Conservation (phyloP, 2,329 filamentous ascomycete species). For the Trichoderma brevicompactum region DNA sequence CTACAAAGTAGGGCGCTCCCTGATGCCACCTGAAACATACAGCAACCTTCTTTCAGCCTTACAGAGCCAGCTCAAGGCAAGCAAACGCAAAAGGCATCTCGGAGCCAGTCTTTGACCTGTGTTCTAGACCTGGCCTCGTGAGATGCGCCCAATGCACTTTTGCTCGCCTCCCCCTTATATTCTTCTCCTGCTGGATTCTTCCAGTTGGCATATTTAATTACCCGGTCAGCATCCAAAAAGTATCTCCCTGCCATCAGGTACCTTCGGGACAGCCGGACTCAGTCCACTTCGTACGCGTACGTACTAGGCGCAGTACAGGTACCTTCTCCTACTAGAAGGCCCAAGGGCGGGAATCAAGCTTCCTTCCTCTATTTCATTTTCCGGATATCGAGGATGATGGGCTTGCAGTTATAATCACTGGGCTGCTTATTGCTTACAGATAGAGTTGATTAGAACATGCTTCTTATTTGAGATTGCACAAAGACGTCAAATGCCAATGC, state of each 20-base stretch:
- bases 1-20: neutral
- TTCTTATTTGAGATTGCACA: neutral
- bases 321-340: too few relatives aligned
- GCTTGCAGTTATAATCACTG: slow-evolving; percentile 5
- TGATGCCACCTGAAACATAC: neutral
- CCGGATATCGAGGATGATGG: slow-evolving; percentile 2
- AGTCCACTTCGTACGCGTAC: slow-evolving; percentile 21
- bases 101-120: too few relatives aligned
- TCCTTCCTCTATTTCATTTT: neutral
- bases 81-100: too few relatives aligned
- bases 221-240: slow-evolving; percentile 19
- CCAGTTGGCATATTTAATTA: neutral
- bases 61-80: too few relatives aligned
- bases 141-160: too few relatives aligned
- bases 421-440: slow-evolving; percentile 20
- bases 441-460: neutral
- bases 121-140: too few relatives aligned
- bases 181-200: neutral
- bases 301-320: neutral
- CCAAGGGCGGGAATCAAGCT: neutral
- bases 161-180: neutral
- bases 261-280: slow-evolving; percentile 26
- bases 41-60: neutral
- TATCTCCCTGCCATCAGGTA: slow-evolving; percentile 4
- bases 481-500: neutral